Evolutionary conservation across 345 rosid genomes (phyloP).

Genomic region (Atalantia buxifolia): DNA sequence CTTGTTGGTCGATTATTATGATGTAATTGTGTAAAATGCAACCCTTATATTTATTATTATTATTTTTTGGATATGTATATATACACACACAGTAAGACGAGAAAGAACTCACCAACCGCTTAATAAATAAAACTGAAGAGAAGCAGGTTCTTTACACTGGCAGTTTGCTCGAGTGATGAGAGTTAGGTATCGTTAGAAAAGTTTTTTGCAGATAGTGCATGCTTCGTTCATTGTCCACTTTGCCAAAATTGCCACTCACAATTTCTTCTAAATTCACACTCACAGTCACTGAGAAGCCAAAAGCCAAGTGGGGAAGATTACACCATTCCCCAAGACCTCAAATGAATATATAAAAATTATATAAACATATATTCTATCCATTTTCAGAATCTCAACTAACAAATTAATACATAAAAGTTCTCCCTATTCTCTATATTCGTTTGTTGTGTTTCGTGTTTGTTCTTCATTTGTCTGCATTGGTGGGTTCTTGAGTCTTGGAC

Average conservation of each 20-base stretch:
- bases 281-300: not conserved
- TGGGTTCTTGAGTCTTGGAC: conserved; percentile 1
- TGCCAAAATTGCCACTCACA: not conserved
- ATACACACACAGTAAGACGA: no score
- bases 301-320: conserved; percentile 10
- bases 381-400: not conserved
- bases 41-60: no score
- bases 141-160: not conserved
- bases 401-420: no score
- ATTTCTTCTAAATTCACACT: no score
- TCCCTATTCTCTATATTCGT: conserved; percentile 18
- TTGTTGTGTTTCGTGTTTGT: conserved; percentile 31
- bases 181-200: conserved; percentile 19
- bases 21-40: no score
- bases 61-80: no score
- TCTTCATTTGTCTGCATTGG: conserved; percentile 30
- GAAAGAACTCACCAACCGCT: no score
- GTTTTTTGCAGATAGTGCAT: conserved; percentile 20
- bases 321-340: not conserved
- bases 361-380: not conserved
- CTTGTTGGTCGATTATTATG: no score
- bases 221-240: conserved; percentile 24
- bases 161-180: conserved; percentile 2
- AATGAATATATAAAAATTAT: not conserved
- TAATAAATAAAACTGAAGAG: not conserved